Evolutionary conservation across 306 rosid genomes (phyloP), one percentile per base, ranked within the genome.

Genomic region (Dalbergia cochinchinensis): DNA sequence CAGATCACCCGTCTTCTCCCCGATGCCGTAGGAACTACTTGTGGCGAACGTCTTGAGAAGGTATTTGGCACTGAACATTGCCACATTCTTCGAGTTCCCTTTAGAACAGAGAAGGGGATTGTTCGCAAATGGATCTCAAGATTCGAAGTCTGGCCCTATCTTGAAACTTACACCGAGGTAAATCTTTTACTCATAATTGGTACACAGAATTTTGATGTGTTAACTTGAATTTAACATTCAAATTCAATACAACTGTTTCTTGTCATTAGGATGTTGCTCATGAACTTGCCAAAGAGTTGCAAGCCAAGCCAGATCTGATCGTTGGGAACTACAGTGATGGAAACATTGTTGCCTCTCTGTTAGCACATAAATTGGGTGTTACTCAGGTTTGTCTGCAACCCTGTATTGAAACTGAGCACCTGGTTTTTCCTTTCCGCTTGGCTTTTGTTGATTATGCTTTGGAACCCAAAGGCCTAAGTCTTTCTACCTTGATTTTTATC

Each of bases 121-220:
- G 89, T 93, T 85, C 98, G 99, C 65, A 89, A 84, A 82, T 95
- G 99, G 99, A 95, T 95, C 91, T 95, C 99, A 14, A 89, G 99
- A 88, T 95, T 95, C 7, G 99, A 95, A 88, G 99, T 95, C 87
- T 95, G 99, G 99, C 99, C 99, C 5, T 95, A 93, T 89, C 94
- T 95, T 57, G 96, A 93, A 77, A 95, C 91, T 62, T 95, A 84
- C 87, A 80, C 94, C 0, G 98, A 95, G 98, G 99, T 95, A 57
- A 73, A 58, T 9, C 4, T 71, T 54, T 54, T 4, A 57, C 51
- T 65, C 44, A n/a, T 47, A 60, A 41, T 19, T 66, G 8, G 8
- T 1, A 58, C 65, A 72, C 0, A 31, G 54, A 61, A 54, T 41
- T 67, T 76, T 50, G n/a, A 72, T 70, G 35, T 69, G 73, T 75